Conservation (phyloP, 805 yeast species). For the Candida oleophila region DNA sequence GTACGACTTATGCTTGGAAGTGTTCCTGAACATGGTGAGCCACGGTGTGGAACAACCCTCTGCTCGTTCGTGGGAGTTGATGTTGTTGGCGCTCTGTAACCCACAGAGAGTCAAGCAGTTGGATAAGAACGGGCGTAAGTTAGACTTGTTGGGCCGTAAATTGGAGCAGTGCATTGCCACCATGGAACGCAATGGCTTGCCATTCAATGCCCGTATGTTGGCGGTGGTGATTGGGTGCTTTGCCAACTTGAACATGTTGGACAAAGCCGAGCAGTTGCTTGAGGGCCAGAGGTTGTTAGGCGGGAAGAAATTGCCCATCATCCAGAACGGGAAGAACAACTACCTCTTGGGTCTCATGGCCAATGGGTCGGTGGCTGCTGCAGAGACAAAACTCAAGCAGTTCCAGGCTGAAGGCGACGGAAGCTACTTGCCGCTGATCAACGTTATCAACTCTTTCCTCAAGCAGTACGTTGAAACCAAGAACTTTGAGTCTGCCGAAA, state of each 20-base stretch:
- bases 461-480: constrained; percentile 36
- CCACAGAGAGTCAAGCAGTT: constrained; percentile 20
- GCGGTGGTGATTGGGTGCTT: constrained; percentile 49
- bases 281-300: neutral
- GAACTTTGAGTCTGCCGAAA: constrained; percentile 48
- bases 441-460: constrained; percentile 54
- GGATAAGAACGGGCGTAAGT: constrained; percentile 25
- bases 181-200: constrained; percentile 21
- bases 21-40: constrained; percentile 51
- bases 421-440: constrained; percentile 42
- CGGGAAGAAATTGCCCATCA: constrained; percentile 22
- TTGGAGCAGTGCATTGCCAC: constrained; percentile 32
- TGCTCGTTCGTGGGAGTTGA: constrained; percentile 56
- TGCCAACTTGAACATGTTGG: constrained; percentile 37
- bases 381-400: constrained; percentile 41
- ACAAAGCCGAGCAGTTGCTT: constrained; percentile 37
- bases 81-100: constrained; percentile 49
- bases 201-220: constrained; percentile 49
- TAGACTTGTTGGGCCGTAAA: constrained; percentile 37
- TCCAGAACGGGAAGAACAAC: constrained; percentile 42
- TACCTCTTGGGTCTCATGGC: constrained; percentile 45
- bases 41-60: constrained; percentile 39
- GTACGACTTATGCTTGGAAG: constrained; percentile 35
- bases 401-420: constrained; percentile 31
- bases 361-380: constrained; percentile 40